phyloP scores from a whole-genome alignment of 2,329 filamentous ascomycete species.

The Leptographium procerum region DNA sequence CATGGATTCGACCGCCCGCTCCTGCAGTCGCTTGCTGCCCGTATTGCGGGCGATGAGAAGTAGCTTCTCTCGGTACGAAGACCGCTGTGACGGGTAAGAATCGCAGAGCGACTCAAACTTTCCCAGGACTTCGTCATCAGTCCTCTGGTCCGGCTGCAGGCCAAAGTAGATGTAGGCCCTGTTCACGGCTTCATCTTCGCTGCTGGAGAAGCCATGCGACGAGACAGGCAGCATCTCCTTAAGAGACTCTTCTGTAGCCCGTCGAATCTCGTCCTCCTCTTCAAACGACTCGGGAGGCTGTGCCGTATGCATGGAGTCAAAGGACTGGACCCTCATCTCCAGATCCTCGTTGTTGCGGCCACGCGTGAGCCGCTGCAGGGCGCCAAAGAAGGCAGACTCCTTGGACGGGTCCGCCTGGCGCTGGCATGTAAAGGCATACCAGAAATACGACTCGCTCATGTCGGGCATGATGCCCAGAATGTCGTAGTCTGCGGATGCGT shows the following conservation, averaged over 20 bases:
- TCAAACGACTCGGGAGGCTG: neutral
- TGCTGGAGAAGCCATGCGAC: neutral
- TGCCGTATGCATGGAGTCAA: conserved; percentile 8
- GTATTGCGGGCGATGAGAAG: conserved; percentile 17
- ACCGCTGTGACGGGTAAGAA: conserved; percentile 16
- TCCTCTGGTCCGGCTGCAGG: conserved; percentile 7
- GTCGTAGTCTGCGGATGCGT: conserved; percentile 11
- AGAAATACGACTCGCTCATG: conserved; percentile 16
- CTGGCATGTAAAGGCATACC: conserved; percentile 17
- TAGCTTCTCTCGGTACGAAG: conserved; percentile 17
- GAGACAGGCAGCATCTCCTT: conserved; percentile 1
- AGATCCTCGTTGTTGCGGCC: conserved; percentile 15
- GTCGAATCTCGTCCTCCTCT: conserved; percentile 13
- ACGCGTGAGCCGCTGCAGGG: conserved; percentile 11
- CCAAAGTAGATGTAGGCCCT: conserved; percentile 17
- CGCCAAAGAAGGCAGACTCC: conserved; percentile 10
- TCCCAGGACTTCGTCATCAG: conserved; percentile 12
- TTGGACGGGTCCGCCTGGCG: conserved; percentile 12
- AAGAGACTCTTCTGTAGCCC: conserved; percentile 12
- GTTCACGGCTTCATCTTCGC: conserved; percentile 3
- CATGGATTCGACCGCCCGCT: conserved; percentile 9
- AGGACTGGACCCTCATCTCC: conserved; percentile 9
- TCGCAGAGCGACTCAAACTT: conserved; percentile 15
- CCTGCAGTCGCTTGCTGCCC: conserved; percentile 11
- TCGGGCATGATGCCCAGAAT: conserved; percentile 14